These are phyloP conservation scores for Pseudopithomyces maydicus DNA, from an alignment of 2,329 filamentous ascomycete genomes.

Conservation along the genomic window DNA sequence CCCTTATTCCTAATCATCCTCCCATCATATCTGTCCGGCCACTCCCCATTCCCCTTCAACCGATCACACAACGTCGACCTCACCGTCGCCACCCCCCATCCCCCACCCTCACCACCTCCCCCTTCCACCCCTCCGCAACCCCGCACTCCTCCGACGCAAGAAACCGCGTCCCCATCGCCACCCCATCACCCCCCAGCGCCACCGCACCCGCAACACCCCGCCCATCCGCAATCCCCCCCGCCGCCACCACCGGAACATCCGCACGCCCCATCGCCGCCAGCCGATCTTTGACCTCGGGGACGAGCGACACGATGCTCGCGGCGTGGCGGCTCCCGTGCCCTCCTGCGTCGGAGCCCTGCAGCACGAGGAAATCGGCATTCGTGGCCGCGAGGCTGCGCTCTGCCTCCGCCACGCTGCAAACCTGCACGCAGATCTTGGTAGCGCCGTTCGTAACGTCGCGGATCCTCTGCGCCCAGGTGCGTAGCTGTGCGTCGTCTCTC, in stretches of 20 bases:
- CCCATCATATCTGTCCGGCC: conserved; percentile 61
- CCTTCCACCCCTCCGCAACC: conserved; percentile 51
- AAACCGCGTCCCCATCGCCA: conserved; percentile 67
- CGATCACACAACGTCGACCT: conserved; percentile 56
- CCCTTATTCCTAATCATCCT: conserved; percentile 61
- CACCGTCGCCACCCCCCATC: conserved; percentile 56
- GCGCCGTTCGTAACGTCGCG: conserved; percentile 35
- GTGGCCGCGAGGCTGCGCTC: conserved; percentile 54
- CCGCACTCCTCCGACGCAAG: conserved; percentile 56
- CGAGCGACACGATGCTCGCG: conserved; percentile 59
- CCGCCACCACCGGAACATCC: conserved; percentile 52
- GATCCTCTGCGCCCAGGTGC: conserved; percentile 34
- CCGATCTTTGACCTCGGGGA: conserved; percentile 60
- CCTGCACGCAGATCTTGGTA: conserved; percentile 62
- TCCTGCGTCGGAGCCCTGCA: conserved; percentile 66
- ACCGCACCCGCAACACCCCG: conserved; percentile 61
- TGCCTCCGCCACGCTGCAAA: conserved; percentile 63
- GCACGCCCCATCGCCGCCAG: conserved; percentile 49
- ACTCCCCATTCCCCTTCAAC: conserved; percentile 60
- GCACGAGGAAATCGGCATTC: conserved; percentile 61
- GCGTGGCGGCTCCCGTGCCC: conserved; percentile 59
- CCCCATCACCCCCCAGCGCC: conserved; percentile 57
- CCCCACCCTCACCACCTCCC: conserved; percentile 48
- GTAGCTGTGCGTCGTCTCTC: conserved; percentile 39
- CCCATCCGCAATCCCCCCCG: conserved; percentile 64